phyloP scores from a whole-genome alignment of 2,329 filamentous ascomycete species.

The Penicillium sp. region DNA sequence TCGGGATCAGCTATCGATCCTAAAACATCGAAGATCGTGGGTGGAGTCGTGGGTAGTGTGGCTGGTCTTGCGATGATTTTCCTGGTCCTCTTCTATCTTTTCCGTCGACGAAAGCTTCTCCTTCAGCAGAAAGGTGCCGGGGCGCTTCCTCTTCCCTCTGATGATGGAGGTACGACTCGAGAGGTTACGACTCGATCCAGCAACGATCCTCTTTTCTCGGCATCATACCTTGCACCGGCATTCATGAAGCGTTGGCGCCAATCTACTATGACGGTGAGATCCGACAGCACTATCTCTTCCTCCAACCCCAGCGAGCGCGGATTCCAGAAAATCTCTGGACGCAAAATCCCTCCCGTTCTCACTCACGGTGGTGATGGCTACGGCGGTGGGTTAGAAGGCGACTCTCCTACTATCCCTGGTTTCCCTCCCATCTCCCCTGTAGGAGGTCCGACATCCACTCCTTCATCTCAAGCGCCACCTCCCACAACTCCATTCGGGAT shows the following conservation, averaged over 20 bases:
- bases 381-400: constrained; percentile 38
- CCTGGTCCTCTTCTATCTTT: constrained; percentile 30
- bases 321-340: constrained; percentile 52
- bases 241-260: constrained; percentile 46
- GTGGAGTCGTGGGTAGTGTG: constrained; percentile 64
- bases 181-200: constrained; percentile 41
- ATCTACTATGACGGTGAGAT: constrained; percentile 38
- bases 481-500: constrained; percentile 31
- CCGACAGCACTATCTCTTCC: constrained; percentile 37
- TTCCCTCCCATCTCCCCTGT: constrained; percentile 29
- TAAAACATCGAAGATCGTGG: constrained; percentile 58
- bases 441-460: constrained; percentile 22
- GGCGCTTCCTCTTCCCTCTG: constrained; percentile 25
- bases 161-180: constrained; percentile 25
- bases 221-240: constrained; percentile 39
- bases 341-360: constrained; percentile 51
- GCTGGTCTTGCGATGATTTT: constrained; percentile 59
- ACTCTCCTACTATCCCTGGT: constrained; percentile 33
- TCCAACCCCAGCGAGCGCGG: constrained; percentile 45
- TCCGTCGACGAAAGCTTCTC: constrained; percentile 52
- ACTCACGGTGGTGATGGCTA: constrained; percentile 50
- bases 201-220: constrained; percentile 40
- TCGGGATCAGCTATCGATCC: constrained; percentile 26
- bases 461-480: constrained; percentile 29
- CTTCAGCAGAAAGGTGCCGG: constrained; percentile 19